Base-by-base conservation (phyloP, 2,329 filamentous ascomycete species). In the Fusarium liriodendri region DNA sequence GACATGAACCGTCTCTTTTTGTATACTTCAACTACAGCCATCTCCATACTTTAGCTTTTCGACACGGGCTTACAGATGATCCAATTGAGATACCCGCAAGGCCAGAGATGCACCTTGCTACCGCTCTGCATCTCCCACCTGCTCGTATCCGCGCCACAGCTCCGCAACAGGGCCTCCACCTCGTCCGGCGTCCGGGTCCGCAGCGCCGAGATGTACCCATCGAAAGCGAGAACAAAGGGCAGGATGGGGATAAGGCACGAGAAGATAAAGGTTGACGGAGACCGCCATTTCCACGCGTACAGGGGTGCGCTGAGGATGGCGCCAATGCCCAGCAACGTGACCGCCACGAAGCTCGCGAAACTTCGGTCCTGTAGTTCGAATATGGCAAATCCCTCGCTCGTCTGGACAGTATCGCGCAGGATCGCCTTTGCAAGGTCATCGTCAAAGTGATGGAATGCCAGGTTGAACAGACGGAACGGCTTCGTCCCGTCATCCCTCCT, bases 371-470 rank as follows among this genome's bases (percentile, higher is more conserved):
- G 92, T n/a, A 95, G 86, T 82, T 95, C 93, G 71, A 95, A 91
- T 69, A 95, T 93, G 10, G 88, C 91, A 75, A 94, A 92, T 0
- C 89, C 92, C 70, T 93, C 88, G 62, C 89, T 88, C 0, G 89
- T 93, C 75, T 89, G 85, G 40, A 94, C 81, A 0, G 91, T 92
- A 79, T 93, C 90, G 62, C 85, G 85, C 35, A 95, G 80, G 33
- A 94, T 92, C 10, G 86, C 85, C 29, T 80, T 83, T 1, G 91
- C 93, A 20, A 91, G 81, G 5, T 83, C 82, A 77, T 95, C 91
- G 70, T 91, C 88, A 75, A 95, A 95, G 82, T 95, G 93, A 81
- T 95, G 93, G 78, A 95, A 95, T 1, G 92, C 89, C 3, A 94
- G 85, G 79, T 92, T 93, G 81, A 93, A 95, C 59, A 95, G 83